These are phyloP conservation scores for Mycogone perniciosa DNA, from an alignment of 2,329 filamentous ascomycete genomes.

Conservation along the genomic window DNA sequence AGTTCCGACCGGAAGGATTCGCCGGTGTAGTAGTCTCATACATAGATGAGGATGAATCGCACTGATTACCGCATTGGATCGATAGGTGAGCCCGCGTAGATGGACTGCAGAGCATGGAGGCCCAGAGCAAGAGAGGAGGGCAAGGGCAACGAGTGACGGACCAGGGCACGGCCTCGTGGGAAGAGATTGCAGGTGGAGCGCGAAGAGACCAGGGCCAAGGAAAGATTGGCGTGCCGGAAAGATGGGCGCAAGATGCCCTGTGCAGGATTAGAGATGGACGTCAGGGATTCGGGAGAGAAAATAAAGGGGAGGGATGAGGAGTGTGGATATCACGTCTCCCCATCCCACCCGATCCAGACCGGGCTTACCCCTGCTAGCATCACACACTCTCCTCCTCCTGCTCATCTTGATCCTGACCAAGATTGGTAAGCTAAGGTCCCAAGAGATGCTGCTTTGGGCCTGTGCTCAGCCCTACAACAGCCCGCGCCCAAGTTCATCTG, in stretches of 20 bases:
- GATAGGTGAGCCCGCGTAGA: conserved; percentile 7
- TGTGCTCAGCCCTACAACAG: conserved; percentile 13
- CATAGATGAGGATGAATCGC: conserved; percentile 4
- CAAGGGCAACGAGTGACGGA: conserved; percentile 5
- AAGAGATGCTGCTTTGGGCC: background rate
- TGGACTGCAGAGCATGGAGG: background rate
- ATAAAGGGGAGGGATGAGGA: background rate
- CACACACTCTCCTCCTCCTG: background rate
- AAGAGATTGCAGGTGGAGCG: conserved; percentile 13
- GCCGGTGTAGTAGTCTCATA: background rate
- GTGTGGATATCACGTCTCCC: conserved; percentile 1
- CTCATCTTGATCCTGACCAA: background rate
- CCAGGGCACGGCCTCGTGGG: conserved; percentile 12
- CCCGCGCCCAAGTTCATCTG: background rate
- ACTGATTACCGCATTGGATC: conserved; percentile 14
- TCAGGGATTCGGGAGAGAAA: conserved; percentile 10
- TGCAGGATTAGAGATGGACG: conserved; percentile 11
- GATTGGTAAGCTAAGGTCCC: conserved; percentile 5
- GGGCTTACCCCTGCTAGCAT: background rate
- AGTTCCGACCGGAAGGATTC: background rate
- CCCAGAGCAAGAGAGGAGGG: background rate
- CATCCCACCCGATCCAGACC: background rate
- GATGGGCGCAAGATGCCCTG: conserved; percentile 2
- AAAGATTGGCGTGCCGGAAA: conserved; percentile 14
- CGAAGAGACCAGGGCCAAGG: conserved; percentile 11